Base-by-base conservation (phyloP, 257 asterid species). In the Mentha longifolia region DNA sequence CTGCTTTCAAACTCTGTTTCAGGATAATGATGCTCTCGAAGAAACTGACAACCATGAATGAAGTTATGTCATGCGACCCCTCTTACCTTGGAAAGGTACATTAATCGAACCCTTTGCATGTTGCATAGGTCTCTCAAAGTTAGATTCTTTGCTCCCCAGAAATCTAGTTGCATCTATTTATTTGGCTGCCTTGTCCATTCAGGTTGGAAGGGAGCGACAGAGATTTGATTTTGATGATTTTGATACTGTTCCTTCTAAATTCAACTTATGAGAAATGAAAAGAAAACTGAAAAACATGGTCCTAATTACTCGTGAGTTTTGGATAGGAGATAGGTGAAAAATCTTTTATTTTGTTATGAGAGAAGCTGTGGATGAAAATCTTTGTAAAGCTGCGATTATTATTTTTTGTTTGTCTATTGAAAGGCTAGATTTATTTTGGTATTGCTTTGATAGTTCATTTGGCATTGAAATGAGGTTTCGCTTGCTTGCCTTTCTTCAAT, bases 181-280 rank as follows among this genome's bases (percentile, higher is more conserved):
- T 35, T 9, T 57, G 19, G 33, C 16, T 17, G 17, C 51, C 17
- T 51, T 16, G 50, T 37, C 15, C 49, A 35, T 63, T 56, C 81
- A 94, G 99, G 90, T 74, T 49, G 98, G 99, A 55, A 88, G 88
- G 83, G 99, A 94, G 80, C 88, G 96, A 31, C 97, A 90, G 72
- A 78, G 98, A 81, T 87, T 88, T 49, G 98, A 94, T 70, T 89
- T 88, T 57, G 99, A 94, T 50, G 99, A 94, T 84, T 84, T 89
- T 43, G 99, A 94, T 20, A 43, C 83, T 0, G 97, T 91, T 61
- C 99, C 99, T 9, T 72, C 90, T 2, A 94, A 84, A 76, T 88
- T 85, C 87, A 84, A 85, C 65, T 60, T 91, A 50, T 94, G 92
- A 93, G 72, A 13, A 33, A 14, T 31, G 45, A 57, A 56, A 11